These are phyloP conservation scores for Botrytis fabae DNA, from an alignment of 2,329 filamentous ascomycete species.

Conservation along the genomic window DNA sequence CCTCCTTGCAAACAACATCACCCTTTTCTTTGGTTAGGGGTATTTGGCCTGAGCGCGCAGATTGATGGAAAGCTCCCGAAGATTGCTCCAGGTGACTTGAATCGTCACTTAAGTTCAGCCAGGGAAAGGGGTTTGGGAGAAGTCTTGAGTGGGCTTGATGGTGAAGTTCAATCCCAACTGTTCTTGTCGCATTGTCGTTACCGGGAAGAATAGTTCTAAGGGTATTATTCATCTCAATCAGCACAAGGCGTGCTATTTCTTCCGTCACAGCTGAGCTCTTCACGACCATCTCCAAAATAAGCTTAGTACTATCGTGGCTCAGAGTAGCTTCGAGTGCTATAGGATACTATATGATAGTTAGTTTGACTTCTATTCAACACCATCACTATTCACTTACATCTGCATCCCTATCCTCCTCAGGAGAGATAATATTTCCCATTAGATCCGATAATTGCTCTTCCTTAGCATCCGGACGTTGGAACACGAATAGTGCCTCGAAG, in stretches of 20 bases:
- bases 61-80: background rate
- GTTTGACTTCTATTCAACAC: background rate
- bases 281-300: constrained; percentile 62
- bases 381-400: constrained; percentile 41
- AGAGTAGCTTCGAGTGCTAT: constrained; percentile 74
- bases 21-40: constrained; percentile 50
- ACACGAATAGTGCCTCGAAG: constrained; percentile 83
- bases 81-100: no score
- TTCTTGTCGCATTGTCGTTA: background rate
- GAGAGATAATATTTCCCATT: constrained; percentile 57
- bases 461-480: constrained; percentile 56
- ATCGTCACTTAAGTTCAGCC: background rate
- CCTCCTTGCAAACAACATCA: constrained; percentile 55
- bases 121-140: background rate
- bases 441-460: constrained; percentile 35
- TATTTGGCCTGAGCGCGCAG: constrained; percentile 48
- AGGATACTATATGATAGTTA: constrained; percentile 46
- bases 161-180: background rate
- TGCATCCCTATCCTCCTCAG: constrained; percentile 47
- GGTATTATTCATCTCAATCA: constrained; percentile 45
- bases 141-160: background rate
- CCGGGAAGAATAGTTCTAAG: constrained; percentile 25
- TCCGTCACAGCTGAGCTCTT: constrained; percentile 48
- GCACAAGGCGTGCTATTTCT: constrained; percentile 43
- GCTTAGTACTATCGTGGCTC: constrained; percentile 43